phyloP scores from a whole-genome alignment of 1,284 basidiomycete genomes.

The Leccinum griseonigrum region DNA sequence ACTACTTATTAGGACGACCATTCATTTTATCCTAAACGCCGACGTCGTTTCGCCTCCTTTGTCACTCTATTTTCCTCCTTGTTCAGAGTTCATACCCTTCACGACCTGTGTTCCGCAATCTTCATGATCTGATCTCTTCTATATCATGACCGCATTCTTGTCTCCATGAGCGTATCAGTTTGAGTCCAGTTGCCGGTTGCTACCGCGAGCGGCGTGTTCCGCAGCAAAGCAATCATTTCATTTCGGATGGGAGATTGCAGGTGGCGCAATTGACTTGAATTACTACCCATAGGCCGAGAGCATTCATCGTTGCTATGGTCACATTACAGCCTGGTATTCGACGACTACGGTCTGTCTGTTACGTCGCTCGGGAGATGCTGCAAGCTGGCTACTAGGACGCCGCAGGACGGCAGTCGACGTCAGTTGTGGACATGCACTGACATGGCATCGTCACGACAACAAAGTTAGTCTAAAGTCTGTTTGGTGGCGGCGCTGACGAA shows the following conservation, averaged over 20 bases:
- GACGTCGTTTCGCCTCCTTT: slow-evolving; percentile 18
- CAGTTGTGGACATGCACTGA: neutral
- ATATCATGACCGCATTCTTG: slow-evolving; percentile 12
- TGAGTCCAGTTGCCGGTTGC: slow-evolving; percentile 20
- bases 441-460: neutral
- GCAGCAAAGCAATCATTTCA: slow-evolving; percentile 20
- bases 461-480: neutral
- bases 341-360: neutral
- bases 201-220: slow-evolving; percentile 10
- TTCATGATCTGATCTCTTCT: slow-evolving; percentile 36
- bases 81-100: slow-evolving; percentile 36
- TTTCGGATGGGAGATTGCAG: neutral
- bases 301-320: neutral
- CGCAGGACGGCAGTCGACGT: neutral
- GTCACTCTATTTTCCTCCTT: slow-evolving; percentile 14
- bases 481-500: neutral
- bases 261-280: too few relatives aligned
- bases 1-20: slow-evolving; percentile 23
- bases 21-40: slow-evolving; percentile 20
- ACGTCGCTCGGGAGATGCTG: neutral
- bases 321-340: neutral
- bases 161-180: neutral
- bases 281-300: neutral
- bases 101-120: slow-evolving; percentile 37
- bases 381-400: neutral